phyloP scores from a whole-genome alignment of 176 grass and related monocot species.

The Oryza brachyantha region DNA sequence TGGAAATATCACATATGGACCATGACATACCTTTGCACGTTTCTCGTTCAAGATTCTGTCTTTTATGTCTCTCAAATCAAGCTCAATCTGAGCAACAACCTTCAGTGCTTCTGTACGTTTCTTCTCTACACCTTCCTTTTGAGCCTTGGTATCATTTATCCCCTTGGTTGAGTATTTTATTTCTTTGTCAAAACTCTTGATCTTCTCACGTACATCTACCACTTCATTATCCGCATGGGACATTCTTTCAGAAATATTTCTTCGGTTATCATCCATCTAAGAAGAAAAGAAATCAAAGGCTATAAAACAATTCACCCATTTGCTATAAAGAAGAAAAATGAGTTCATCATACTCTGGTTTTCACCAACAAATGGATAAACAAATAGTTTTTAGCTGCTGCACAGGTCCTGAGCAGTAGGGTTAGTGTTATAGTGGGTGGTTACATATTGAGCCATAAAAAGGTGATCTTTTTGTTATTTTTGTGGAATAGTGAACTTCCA shows the following conservation, averaged over 20 bases:
- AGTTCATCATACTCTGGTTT: background rate
- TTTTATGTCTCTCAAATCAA: slow-evolving; percentile 92
- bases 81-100: slow-evolving; percentile 76
- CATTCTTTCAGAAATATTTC: slow-evolving; percentile 80
- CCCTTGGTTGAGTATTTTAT: slow-evolving; percentile 76
- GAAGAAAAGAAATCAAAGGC: slow-evolving; percentile 25
- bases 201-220: slow-evolving; percentile 68
- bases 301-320: slow-evolving; percentile 21
- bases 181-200: slow-evolving; percentile 80
- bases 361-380: background rate
- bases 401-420: background rate
- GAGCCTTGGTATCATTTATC: slow-evolving; percentile 70
- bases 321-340: background rate
- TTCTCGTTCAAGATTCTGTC: slow-evolving; percentile 73
- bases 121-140: slow-evolving; percentile 80
- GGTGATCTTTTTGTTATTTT: background rate
- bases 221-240: slow-evolving; percentile 78
- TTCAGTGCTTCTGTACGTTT: slow-evolving; percentile 77
- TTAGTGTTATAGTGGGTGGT: background rate
- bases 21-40: slow-evolving; percentile 72
- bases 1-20: slow-evolving; percentile 12
- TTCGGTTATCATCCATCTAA: slow-evolving; percentile 89
- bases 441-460: background rate
- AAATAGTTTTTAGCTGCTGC: background rate
- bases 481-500: background rate